These are phyloP conservation scores for Castanea crenata DNA, from an alignment of 306 rosid genomes.

Conservation along the genomic window DNA sequence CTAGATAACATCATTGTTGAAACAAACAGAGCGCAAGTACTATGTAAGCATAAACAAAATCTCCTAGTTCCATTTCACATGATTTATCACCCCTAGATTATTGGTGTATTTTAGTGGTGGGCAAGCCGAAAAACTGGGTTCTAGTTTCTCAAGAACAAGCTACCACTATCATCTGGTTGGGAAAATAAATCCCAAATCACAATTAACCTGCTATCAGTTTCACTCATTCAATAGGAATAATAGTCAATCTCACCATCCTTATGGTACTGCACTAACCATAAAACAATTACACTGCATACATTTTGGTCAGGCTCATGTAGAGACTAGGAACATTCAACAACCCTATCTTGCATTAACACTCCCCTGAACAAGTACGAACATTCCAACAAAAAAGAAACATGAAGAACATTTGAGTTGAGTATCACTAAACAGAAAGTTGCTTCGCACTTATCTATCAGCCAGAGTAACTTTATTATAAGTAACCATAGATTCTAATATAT, in stretches of 20 bases:
- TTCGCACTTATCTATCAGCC: neutral
- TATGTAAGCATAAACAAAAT: neutral
- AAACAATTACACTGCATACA: too few species aligned
- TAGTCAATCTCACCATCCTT: neutral
- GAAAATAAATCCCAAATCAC: neutral
- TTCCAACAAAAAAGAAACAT: too few species aligned
- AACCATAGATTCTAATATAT: neutral
- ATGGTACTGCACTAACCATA: neutral
- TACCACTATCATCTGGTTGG: neutral
- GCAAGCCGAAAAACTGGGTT: neutral
- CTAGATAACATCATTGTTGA: too few species aligned
- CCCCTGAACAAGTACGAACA: too few species aligned
- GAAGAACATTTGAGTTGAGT: neutral
- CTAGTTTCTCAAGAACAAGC: neutral
- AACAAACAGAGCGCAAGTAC: too few species aligned
- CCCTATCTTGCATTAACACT: too few species aligned
- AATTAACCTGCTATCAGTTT: neutral
- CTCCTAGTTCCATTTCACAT: neutral
- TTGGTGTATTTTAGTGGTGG: neutral
- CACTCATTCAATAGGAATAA: neutral
- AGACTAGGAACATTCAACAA: too few species aligned
- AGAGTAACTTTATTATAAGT: too few species aligned
- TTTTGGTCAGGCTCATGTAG: too few species aligned
- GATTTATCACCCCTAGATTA: neutral
- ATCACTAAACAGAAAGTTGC: neutral